Conservation (phyloP, 352 stramenopile genomes). For the Pythium biforme region DNA sequence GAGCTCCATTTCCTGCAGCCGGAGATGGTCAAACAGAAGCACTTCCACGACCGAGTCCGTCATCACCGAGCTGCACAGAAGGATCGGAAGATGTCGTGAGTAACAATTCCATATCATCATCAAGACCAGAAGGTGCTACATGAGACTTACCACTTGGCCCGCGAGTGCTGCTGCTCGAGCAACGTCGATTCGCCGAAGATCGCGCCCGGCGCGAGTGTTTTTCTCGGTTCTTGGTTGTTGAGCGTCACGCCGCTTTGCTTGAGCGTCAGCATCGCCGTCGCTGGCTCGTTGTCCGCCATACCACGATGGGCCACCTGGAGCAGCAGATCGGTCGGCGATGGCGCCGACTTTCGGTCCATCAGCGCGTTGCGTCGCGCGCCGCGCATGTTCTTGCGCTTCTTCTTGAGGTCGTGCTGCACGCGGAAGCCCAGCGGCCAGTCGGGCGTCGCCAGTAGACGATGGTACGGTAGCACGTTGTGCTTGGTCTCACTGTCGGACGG, state of each 20-base stretch:
- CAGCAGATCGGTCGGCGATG: conserved; percentile 16
- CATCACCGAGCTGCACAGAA: conserved; percentile 40
- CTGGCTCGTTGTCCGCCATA: not conserved
- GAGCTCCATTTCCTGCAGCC: conserved; percentile 76
- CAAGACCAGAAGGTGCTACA: not conserved
- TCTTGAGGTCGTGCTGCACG: conserved; percentile 25
- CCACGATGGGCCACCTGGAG: conserved; percentile 13
- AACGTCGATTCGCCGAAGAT: conserved; percentile 69
- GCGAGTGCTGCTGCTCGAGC: conserved; percentile 43
- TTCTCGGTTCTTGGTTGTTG: conserved; percentile 30
- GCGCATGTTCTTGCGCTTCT: conserved; percentile 47
- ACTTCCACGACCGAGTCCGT: conserved; percentile 72
- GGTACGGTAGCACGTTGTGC: conserved; percentile 44
- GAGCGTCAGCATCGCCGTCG: not conserved
- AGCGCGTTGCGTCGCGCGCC: conserved; percentile 48
- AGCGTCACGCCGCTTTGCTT: not conserved
- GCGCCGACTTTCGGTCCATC: conserved; percentile 10
- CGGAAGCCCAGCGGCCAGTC: conserved; percentile 71
- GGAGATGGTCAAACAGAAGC: conserved; percentile 66
- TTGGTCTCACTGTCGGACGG: conserved; percentile 23
- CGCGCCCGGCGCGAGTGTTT: conserved; percentile 44
- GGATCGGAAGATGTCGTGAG: not conserved
- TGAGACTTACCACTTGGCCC: conserved; percentile 47
- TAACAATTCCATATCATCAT: not conserved
- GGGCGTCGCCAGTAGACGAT: conserved; percentile 51